These are phyloP conservation scores for Allantophomopsis cytisporea DNA, from an alignment of 2,329 filamentous ascomycete species.

Conservation along the genomic window DNA sequence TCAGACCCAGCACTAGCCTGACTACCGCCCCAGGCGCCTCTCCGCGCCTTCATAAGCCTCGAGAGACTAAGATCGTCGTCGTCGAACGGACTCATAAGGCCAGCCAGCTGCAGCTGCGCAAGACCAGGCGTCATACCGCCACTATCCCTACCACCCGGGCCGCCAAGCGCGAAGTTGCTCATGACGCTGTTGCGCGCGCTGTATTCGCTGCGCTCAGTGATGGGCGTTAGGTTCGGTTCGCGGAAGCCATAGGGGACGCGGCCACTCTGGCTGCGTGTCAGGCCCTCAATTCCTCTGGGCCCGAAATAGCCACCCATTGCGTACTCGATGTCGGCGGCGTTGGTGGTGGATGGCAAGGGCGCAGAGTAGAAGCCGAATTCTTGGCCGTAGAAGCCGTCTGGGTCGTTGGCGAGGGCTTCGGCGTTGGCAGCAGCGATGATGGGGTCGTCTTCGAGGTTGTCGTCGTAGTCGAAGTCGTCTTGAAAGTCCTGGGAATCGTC, in stretches of 20 bases:
- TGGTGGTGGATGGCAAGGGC: constrained; percentile 26
- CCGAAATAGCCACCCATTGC: constrained; percentile 85
- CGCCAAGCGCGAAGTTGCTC: constrained; percentile 38
- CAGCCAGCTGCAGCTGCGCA: constrained; percentile 66
- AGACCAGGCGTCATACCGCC: constrained; percentile 47
- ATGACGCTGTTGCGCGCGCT: constrained; percentile 88
- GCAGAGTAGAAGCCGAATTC: constrained; percentile 93
- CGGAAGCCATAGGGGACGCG: constrained; percentile 47
- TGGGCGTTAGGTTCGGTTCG: constrained; percentile 88
- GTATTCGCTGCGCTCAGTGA: constrained; percentile 92
- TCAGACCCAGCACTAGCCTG: constrained; percentile 55
- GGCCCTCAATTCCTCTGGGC: constrained; percentile 48
- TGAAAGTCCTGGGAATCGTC: constrained; percentile 16
- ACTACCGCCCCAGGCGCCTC: constrained; percentile 69
- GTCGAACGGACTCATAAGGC: constrained; percentile 40
- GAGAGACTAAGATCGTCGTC: constrained; percentile 53
- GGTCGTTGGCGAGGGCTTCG: constrained; percentile 81
- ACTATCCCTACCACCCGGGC: constrained; percentile 27
- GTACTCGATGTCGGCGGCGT: constrained; percentile 23
- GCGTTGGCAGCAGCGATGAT: constrained; percentile 95
- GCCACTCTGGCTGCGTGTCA: constrained; percentile 55
- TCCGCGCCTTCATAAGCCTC: constrained; percentile 54
- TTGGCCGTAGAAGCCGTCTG: constrained; percentile 86
- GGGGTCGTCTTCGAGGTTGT: constrained; percentile 68
- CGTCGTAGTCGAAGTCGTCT: constrained; percentile 35